A percentile compares a stretch with the other conserved stretches of the same genome.
Evolutionary conservation across 129 eudicot genomes (phyloP).

Genomic region (Chrysanthemum makinoi): DNA sequence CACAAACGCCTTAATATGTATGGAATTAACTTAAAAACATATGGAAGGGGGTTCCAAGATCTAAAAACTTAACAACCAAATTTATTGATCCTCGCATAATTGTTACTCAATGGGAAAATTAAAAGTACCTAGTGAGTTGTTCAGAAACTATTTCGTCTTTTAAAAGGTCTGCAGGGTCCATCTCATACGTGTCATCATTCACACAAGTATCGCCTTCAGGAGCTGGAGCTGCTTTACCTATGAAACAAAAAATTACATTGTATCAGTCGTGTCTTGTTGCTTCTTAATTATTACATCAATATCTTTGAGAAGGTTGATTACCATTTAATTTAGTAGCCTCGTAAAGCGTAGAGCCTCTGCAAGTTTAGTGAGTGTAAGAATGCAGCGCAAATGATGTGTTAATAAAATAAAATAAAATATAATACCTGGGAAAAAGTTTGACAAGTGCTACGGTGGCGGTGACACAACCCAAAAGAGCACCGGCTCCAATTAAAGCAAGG

Average conservation of each 20-base stretch:
- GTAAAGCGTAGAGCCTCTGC: slow-evolving; percentile 22
- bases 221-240: slow-evolving; percentile 23
- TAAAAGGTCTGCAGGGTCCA: slow-evolving; percentile 45
- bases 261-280: not conserved
- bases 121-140: slow-evolving; percentile 77
- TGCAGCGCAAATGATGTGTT: no score
- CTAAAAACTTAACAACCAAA: not conserved
- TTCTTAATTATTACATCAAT: no score
- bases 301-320: no score
- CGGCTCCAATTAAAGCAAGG: slow-evolving; percentile 61
- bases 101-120: slow-evolving; percentile 5
- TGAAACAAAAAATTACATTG: not conserved
- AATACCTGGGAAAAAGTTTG: slow-evolving; percentile 46
- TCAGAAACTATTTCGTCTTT: slow-evolving; percentile 90
- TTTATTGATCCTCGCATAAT: slow-evolving; percentile 7
- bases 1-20: not conserved
- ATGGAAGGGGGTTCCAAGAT: not conserved
- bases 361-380: not conserved
- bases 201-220: slow-evolving; percentile 13
- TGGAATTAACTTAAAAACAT: not conserved
- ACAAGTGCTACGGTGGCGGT: slow-evolving; percentile 62
- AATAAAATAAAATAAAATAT: slow-evolving; percentile 23
- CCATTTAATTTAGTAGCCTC: not conserved
- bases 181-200: slow-evolving; percentile 21
- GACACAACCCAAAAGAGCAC: slow-evolving; percentile 68